These are phyloP conservation scores for Tetrahymena elliotti DNA, from an alignment of 73 alveolate genomes.

Conservation along the genomic window DNA sequence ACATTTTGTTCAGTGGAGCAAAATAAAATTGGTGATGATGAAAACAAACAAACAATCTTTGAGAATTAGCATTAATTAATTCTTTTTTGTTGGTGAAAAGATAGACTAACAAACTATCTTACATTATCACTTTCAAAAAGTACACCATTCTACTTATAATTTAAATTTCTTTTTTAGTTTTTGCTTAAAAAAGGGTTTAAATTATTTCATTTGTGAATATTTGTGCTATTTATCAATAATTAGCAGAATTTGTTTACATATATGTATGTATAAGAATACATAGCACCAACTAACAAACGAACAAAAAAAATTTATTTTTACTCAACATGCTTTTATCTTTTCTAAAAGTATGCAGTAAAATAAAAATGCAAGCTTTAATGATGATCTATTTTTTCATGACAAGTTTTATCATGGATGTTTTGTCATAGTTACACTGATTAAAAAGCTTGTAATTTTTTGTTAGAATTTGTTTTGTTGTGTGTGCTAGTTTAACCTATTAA, in stretches of 20 bases:
- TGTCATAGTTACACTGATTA: neutral
- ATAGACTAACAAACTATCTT: neutral
- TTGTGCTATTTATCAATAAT: neutral
- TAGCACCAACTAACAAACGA: neutral
- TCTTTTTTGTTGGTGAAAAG: too few relatives aligned
- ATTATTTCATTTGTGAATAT: neutral
- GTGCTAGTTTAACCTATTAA: neutral
- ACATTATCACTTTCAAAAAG: neutral
- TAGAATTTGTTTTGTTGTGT: neutral
- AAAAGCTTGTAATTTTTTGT: neutral
- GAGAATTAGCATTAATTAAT: neutral
- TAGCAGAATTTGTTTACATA: neutral
- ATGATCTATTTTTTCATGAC: neutral
- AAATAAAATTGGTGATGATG: neutral
- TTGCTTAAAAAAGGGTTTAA: neutral
- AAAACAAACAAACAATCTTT: neutral
- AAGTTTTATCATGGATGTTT: neutral
- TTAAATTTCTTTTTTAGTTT: neutral
- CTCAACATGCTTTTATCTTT: neutral
- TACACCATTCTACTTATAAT: neutral
- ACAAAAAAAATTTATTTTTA: too few relatives aligned
- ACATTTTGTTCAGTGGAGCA: neutral
- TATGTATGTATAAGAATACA: neutral
- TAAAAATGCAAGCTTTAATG: neutral
- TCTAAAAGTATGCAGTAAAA: neutral